Conservation (phyloP, 1,284 basidiomycete species). For the Sanguinoderma infundibulare region DNA sequence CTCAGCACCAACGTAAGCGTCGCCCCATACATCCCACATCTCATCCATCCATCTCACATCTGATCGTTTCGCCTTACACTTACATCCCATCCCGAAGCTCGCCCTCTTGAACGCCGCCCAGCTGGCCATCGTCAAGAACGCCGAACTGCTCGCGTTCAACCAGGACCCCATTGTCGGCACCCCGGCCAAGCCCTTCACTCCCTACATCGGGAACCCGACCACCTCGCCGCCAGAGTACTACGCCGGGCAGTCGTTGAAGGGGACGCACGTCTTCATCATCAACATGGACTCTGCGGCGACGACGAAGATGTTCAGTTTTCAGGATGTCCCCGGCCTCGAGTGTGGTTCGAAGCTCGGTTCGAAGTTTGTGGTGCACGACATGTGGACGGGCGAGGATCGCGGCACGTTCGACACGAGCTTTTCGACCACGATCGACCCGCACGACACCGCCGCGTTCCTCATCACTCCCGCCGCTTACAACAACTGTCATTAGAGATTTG, state of each 20-base stretch:
- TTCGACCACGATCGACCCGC: slow-evolving; percentile 46
- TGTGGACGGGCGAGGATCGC: slow-evolving; percentile 54
- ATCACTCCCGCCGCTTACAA: slow-evolving; percentile 7
- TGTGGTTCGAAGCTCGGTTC: slow-evolving; percentile 38
- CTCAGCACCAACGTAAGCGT: slow-evolving; percentile 52
- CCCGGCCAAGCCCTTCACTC: slow-evolving; percentile 52
- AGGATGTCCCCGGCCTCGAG: slow-evolving; percentile 49
- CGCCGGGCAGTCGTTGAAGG: slow-evolving; percentile 50
- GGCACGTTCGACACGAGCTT: slow-evolving; percentile 46
- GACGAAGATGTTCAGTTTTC: slow-evolving; percentile 51
- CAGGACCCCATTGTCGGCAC: slow-evolving; percentile 52
- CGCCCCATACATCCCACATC: no score
- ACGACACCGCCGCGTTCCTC: slow-evolving; percentile 51
- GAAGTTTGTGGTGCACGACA: slow-evolving; percentile 56
- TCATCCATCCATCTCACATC: no score
- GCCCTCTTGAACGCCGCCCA: slow-evolving; percentile 43
- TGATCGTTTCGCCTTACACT: neutral
- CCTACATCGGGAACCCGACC: slow-evolving; percentile 40
- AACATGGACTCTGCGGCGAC: slow-evolving; percentile 46
- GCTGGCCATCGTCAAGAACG: slow-evolving; percentile 53
- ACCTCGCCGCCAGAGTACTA: slow-evolving; percentile 57
- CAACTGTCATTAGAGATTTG: no score
- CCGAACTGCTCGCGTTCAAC: slow-evolving; percentile 56
- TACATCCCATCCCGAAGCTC: slow-evolving; percentile 39
- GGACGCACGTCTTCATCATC: slow-evolving; percentile 58